phyloP scores from a whole-genome alignment of 2,329 filamentous ascomycete genomes.

The Aureobasidium pullulans region DNA sequence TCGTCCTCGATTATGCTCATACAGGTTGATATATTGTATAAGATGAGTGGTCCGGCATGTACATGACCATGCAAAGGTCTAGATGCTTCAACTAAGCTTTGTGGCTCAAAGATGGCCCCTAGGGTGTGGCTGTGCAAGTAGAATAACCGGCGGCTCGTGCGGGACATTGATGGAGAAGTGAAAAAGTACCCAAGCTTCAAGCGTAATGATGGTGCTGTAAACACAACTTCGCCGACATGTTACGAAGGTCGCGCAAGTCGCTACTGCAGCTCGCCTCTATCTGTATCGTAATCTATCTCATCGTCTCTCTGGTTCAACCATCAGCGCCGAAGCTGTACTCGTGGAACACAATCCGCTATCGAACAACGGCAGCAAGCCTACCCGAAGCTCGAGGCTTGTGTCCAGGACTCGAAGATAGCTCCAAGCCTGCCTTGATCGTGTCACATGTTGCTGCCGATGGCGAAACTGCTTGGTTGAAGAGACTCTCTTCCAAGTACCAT shows the following conservation, averaged over 20 bases:
- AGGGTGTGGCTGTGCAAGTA: neutral
- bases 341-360: slow-evolving; percentile 40
- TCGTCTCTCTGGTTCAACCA: slow-evolving; percentile 33
- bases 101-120: neutral
- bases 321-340: slow-evolving; percentile 30
- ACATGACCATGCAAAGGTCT: neutral
- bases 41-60: neutral
- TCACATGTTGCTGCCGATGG: slow-evolving; percentile 36
- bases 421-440: slow-evolving; percentile 41
- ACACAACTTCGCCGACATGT: slow-evolving; percentile 26
- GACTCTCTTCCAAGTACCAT: slow-evolving; percentile 34
- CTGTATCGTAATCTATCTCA: slow-evolving; percentile 26
- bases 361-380: slow-evolving; percentile 28
- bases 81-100: neutral
- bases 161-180: neutral
- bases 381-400: slow-evolving; percentile 34
- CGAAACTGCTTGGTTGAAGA: slow-evolving; percentile 35
- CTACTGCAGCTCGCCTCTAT: slow-evolving; percentile 32
- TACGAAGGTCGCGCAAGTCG: slow-evolving; percentile 30
- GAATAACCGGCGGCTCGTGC: neutral
- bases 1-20: neutral
- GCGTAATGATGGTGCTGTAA: neutral
- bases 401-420: slow-evolving; percentile 30
- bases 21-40: neutral
- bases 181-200: neutral